A percentile compares a stretch with the other conserved stretches of the same genome.
Conservation (phyloP, 805 yeast genomes). For the Lipomyces japonicus region DNA sequence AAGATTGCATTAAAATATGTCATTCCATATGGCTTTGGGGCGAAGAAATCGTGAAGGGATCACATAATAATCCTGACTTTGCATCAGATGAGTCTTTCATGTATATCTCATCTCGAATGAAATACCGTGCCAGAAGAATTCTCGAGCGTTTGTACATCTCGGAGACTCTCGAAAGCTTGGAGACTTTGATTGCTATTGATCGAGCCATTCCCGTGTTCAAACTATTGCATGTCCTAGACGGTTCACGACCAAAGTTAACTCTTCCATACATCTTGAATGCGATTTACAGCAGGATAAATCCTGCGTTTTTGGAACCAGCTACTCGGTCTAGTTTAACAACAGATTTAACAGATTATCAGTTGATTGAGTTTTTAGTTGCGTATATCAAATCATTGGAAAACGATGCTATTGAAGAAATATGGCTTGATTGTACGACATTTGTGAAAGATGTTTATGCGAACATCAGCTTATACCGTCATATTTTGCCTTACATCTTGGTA, state of each 20-base stretch:
- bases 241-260: slow-evolving; percentile 72
- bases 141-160: slow-evolving; percentile 60
- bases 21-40: slow-evolving; percentile 70
- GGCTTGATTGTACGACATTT: slow-evolving; percentile 55
- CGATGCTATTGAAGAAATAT: slow-evolving; percentile 78
- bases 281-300: slow-evolving; percentile 47
- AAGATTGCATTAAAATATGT: slow-evolving; percentile 52
- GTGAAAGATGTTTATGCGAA: slow-evolving; percentile 56
- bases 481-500: slow-evolving; percentile 53
- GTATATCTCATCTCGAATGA: slow-evolving; percentile 56
- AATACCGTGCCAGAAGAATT: slow-evolving; percentile 62
- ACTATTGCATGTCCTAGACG: slow-evolving; percentile 74
- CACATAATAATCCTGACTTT: slow-evolving; percentile 24
- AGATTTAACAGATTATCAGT: slow-evolving; percentile 44
- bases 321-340: slow-evolving; percentile 48
- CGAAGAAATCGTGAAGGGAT: slow-evolving; percentile 40
- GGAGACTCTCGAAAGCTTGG: slow-evolving; percentile 72
- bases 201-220: slow-evolving; percentile 47
- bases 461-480: slow-evolving; percentile 45
- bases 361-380: slow-evolving; percentile 52
- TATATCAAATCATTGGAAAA: slow-evolving; percentile 66
- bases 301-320: slow-evolving; percentile 29
- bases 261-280: slow-evolving; percentile 64
- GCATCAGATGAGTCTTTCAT: slow-evolving; percentile 38
- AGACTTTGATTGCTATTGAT: slow-evolving; percentile 50